A percentile compares a stretch with the other conserved stretches of the same genome.
phyloP scores from a whole-genome alignment of 2,329 filamentous ascomycete species.

The Didymellaceae sp. region DNA sequence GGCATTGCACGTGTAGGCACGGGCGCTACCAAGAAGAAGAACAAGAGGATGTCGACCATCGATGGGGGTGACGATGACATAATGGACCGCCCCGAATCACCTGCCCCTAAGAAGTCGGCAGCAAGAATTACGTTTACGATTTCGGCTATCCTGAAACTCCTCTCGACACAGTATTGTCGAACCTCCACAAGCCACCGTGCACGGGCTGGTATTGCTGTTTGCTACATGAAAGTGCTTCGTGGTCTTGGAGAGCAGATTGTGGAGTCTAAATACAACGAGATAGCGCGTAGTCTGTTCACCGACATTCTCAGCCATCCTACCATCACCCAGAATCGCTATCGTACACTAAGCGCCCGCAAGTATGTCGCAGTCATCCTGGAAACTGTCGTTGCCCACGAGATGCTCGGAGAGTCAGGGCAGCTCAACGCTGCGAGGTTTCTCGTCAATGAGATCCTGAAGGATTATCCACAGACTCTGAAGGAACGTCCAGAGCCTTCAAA shows the following conservation, averaged over 20 bases:
- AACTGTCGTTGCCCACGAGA: constrained; percentile 78
- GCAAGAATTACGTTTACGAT: constrained; percentile 76
- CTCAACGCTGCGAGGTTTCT: constrained; percentile 80
- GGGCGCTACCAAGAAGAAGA: constrained; percentile 71
- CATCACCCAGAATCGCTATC: constrained; percentile 84
- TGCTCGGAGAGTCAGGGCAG: constrained; percentile 89
- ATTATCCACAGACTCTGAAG: constrained; percentile 88
- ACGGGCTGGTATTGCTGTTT: constrained; percentile 82
- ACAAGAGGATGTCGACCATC: constrained; percentile 68
- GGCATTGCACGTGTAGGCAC: constrained; percentile 51
- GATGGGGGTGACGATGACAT: constrained; percentile 78
- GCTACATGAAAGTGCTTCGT: constrained; percentile 82
- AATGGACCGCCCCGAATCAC: constrained; percentile 71
- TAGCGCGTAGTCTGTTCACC: constrained; percentile 79
- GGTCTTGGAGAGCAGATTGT: constrained; percentile 82
- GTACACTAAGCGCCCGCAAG: constrained; percentile 81
- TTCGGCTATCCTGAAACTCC: constrained; percentile 75
- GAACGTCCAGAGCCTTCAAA: constrained; percentile 90
- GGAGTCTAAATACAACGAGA: constrained; percentile 79
- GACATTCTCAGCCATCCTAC: constrained; percentile 79
- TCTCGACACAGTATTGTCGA: constrained; percentile 82
- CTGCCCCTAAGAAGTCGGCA: constrained; percentile 75
- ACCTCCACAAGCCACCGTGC: constrained; percentile 79
- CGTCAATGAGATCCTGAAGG: constrained; percentile 88
- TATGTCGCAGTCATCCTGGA: constrained; percentile 86